Evolutionary conservation across 1,284 basidiomycete genomes (phyloP), one percentile per base, ranked within the genome.

Genomic region (Lentinula novae-zelandiae): DNA sequence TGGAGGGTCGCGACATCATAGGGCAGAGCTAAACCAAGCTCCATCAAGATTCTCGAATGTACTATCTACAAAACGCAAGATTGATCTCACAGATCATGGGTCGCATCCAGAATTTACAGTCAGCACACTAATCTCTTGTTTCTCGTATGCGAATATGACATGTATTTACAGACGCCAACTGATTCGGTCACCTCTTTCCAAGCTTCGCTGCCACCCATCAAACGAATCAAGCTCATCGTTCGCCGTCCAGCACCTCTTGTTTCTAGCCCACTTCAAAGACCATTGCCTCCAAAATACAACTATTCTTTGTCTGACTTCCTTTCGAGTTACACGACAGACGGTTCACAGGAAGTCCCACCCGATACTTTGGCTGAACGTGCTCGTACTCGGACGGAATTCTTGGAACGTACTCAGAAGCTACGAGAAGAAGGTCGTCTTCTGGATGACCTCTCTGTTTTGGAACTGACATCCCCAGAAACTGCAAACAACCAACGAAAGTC

Each of bases 181-280:
- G 10, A 5, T 46, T 17, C 0, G 27, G 3, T 27, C 27, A 27
- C 17, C 17, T 22, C 44, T 20, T 20, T 22, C 4, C 44, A 46
- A 9, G 5, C 44, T 46, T 22, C 12, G 44, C 69, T 48, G 22
- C 54, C 57, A 20, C 53, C 36, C 9, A 75, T 86, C 55, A 87
- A 82, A 68, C 84, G 90, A 54, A 75, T 91, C 54, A 83, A 81
- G 54, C 81, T 93, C 40, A 83, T 91, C 39, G 84, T 90, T n/a
- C 83, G 86, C 39, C 75, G 75, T 27, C 88, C 87, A 6, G 78
- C 79, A 1, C 81, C 84, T 8, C 71, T 75, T 1, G 81, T 87
- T 61, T 84, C 92, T 0, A 82, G 88, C 68, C 92, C 90, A 0
- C 69, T 67, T 13, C 93, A 96, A 71, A 76, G 78, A 12, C 88